These are phyloP conservation scores for Eimeria acervulina DNA, from an alignment of 169 alveolate species.

Conservation along the genomic window DNA sequence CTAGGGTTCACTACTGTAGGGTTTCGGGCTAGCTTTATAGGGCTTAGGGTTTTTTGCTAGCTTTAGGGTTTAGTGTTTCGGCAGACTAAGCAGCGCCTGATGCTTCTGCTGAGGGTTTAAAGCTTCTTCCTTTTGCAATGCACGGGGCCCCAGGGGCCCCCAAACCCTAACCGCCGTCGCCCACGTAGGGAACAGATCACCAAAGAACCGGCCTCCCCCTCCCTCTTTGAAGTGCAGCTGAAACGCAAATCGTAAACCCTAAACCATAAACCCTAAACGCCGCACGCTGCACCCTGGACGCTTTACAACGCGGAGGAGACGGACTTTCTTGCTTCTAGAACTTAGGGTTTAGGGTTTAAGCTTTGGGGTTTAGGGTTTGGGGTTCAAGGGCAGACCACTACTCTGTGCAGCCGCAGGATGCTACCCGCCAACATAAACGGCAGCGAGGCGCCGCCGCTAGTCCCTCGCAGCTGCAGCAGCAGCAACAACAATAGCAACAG, in stretches of 20 bases:
- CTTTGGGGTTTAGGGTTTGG: conserved; percentile 10
- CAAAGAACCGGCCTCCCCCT: conserved; percentile 47
- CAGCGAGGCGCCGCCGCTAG: conserved; percentile 43
- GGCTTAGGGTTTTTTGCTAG: neutral
- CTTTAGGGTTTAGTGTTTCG: neutral
- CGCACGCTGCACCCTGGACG: neutral
- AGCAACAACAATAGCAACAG: conserved; percentile 43
- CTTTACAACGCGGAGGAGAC: neutral
- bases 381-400: conserved; percentile 14
- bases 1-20: too few species aligned
- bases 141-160: conserved; percentile 63
- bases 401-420: conserved; percentile 53
- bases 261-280: conserved; percentile 16
- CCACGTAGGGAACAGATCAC: conserved; percentile 12
- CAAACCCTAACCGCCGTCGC: conserved; percentile 43
- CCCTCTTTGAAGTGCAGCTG: conserved; percentile 52
- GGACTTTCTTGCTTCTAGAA: neutral
- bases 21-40: neutral
- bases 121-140: conserved; percentile 6
- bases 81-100: conserved; percentile 8
- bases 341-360: neutral
- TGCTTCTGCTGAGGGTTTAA: conserved; percentile 34
- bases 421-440: conserved; percentile 60
- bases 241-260: neutral
- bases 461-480: conserved; percentile 58